phyloP scores from a whole-genome alignment of 2,329 filamentous ascomycete species.

The Emericellopsis cladophorae region DNA sequence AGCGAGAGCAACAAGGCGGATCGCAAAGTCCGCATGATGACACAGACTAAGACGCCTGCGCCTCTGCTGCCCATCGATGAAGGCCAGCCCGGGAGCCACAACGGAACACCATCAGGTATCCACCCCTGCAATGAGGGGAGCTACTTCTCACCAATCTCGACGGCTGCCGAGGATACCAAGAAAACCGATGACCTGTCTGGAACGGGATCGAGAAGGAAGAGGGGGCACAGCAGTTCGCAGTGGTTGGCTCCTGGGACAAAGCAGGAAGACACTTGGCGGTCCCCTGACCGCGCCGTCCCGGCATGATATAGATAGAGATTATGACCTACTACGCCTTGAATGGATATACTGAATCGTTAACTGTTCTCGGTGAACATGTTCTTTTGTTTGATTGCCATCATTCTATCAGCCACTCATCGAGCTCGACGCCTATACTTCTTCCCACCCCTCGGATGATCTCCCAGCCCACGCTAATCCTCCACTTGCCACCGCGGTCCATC shows the following conservation, averaged over 20 bases:
- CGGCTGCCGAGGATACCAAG: slow-evolving; percentile 34
- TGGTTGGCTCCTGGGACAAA: slow-evolving; percentile 73
- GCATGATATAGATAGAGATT: neutral
- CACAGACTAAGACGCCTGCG: slow-evolving; percentile 14
- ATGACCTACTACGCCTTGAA: neutral
- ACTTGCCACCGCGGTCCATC: slow-evolving; percentile 58
- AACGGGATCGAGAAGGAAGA: slow-evolving; percentile 17
- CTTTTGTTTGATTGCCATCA: slow-evolving; percentile 14
- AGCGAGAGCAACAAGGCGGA: slow-evolving; percentile 82
- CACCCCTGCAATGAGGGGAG: slow-evolving; percentile 31
- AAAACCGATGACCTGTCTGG: slow-evolving; percentile 36
- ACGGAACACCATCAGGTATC: slow-evolving; percentile 10
- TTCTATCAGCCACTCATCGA: slow-evolving; percentile 65
- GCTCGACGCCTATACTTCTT: slow-evolving; percentile 62
- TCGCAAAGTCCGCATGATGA: slow-evolving; percentile 59
- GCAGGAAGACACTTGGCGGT: slow-evolving; percentile 72
- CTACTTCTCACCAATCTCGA: slow-evolving; percentile 21
- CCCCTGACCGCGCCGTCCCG: slow-evolving; percentile 18
- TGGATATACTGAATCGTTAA: too few relatives aligned
- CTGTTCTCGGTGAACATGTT: neutral
- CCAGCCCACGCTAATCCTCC: slow-evolving; percentile 70
- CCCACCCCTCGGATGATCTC: slow-evolving; percentile 61
- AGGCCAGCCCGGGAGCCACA: slow-evolving; percentile 14
- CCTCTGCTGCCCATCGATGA: slow-evolving; percentile 56
- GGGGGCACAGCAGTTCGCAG: slow-evolving; percentile 31